phyloP scores from a whole-genome alignment of 2,329 filamentous ascomycete species.

The Ophiostoma sp. region DNA sequence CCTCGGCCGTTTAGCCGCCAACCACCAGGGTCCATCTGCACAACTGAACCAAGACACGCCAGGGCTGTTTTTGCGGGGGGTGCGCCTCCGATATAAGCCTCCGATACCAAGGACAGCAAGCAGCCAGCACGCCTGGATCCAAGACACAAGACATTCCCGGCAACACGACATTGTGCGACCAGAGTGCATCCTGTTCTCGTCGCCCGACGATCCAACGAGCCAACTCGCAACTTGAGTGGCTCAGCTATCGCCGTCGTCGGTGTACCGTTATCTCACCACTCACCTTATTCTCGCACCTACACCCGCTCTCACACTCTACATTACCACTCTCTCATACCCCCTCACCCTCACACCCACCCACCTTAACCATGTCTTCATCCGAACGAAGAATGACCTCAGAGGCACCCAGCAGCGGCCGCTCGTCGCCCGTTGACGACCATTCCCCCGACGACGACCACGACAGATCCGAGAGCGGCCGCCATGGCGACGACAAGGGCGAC shows the following conservation, averaged over 20 bases:
- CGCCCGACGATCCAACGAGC: neutral
- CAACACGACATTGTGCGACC: neutral
- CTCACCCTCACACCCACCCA: neutral
- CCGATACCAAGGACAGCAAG: neutral
- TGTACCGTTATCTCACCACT: conserved; percentile 1
- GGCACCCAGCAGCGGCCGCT: conserved; percentile 22
- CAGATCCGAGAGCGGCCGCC: conserved; percentile 20
- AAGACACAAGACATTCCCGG: neutral
- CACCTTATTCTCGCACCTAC: neutral
- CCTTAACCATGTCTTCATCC: conserved; percentile 15
- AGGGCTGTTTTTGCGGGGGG: conserved; percentile 18
- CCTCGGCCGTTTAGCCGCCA: conserved; percentile 6
- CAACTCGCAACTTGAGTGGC: neutral
- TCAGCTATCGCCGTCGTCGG: neutral
- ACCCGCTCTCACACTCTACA: neutral
- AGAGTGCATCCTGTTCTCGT: neutral
- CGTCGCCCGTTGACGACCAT: conserved; percentile 21
- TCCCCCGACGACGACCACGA: conserved; percentile 19
- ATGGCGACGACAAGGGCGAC: conserved; percentile 22
- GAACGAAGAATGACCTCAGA: conserved; percentile 17
- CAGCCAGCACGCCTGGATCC: neutral
- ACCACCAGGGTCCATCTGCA: neutral
- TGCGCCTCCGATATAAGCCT: conserved; percentile 15
- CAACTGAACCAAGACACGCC: conserved; percentile 15
- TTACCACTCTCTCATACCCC: neutral